Base-by-base conservation (phyloP, 306 rosid genomes). In the Begonia fuchsioides region DNA sequence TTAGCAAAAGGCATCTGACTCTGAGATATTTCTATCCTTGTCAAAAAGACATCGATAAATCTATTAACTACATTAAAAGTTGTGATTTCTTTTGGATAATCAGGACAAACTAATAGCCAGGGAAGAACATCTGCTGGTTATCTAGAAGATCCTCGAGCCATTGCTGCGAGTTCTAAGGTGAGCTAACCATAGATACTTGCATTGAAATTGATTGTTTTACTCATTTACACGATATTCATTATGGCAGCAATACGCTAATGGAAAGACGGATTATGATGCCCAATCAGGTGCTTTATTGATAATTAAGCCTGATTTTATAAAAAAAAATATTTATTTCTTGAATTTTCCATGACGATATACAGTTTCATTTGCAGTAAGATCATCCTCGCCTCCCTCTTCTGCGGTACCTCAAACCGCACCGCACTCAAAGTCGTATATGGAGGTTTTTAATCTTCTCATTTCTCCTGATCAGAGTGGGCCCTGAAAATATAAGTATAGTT, bases 391-490 rank as follows among this genome's bases (percentile, higher is more conserved):
- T 32, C 81, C 94, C 62, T 61, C 68, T 51, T 46, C 77, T 53
- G 69, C 64, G 52, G 92, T 77, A 75, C 76, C 80, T 51, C 47
- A 82, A 32, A 26, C 58, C 52, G 79, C 72, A 62, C 87, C 72
- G 73, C 93, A 78, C 65, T 70, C 96, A 32, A 77, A 80, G 67
- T 77, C 93, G 50, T 83, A 77, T 53, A 72, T 56, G 74, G 93
- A 77, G 49, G 96, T 78, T 73, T 62, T 72, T 52, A 10, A 16
- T 47, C 54, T 47, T 53, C 47, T 41, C n/a, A 13, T 15, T 39
- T 17, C 17, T 46, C 32, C 50, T 17, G 48, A 49, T 50, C 44
- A 15, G 54, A 50, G 12, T 35, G 3, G 49, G 17, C 47, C 49
- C 44, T 60, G 44, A 47, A n/a, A 17, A 52, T n/a, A 12, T 8